These are phyloP conservation scores for Tricholoma flavovirens DNA, from an alignment of 768 basidiomycete genomes.

Conservation along the genomic window DNA sequence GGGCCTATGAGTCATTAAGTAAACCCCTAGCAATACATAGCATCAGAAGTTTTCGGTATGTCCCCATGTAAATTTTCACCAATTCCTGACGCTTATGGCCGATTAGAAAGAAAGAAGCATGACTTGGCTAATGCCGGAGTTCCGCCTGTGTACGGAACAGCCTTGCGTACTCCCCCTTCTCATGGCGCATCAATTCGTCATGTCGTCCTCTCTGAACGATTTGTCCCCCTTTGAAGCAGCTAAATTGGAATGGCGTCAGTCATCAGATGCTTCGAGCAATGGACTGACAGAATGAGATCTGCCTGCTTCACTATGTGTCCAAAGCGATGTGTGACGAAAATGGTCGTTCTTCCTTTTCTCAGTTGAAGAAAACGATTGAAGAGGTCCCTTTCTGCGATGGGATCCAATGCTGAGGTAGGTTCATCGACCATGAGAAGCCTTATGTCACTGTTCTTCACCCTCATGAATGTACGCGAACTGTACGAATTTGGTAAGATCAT, in stretches of 20 bases:
- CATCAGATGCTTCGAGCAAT: neutral
- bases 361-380: conserved; percentile 32
- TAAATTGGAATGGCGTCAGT: neutral
- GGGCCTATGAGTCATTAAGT: neutral
- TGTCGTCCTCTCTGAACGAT: conserved; percentile 4
- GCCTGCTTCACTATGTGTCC: conserved; percentile 43
- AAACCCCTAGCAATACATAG: neutral
- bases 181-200: neutral
- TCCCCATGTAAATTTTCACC: too few relatives aligned
- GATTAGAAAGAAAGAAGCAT: too few relatives aligned
- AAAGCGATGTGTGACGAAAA: conserved; percentile 55
- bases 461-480: conserved; percentile 45
- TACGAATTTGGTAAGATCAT: neutral
- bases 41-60: neutral
- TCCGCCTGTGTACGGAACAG: neutral
- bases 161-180: neutral
- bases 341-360: conserved; percentile 45
- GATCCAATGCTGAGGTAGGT: conserved; percentile 52
- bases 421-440: conserved; percentile 54
- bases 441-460: conserved; percentile 31
- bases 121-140: too few relatives aligned
- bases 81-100: too few relatives aligned
- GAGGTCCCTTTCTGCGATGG: conserved; percentile 45
- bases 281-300: conserved; percentile 46
- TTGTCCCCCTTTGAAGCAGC: conserved; percentile 8